These are phyloP conservation scores for Lentinula lateritia DNA, from an alignment of 768 basidiomycete genomes.

Conservation along the genomic window DNA sequence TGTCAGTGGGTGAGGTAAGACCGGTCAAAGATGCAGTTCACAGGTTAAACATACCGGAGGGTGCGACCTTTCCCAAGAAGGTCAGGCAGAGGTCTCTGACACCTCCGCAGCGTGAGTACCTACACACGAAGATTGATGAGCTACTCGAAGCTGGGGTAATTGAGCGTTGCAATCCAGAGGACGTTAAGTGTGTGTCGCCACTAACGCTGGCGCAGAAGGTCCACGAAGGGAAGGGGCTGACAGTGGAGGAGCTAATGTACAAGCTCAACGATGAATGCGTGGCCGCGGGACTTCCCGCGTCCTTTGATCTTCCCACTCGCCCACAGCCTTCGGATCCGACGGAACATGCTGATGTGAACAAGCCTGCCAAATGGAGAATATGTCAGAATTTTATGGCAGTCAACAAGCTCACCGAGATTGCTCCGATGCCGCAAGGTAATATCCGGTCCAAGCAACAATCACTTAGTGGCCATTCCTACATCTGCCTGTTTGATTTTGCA, in stretches of 20 bases:
- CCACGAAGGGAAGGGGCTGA: slow-evolving; percentile 22
- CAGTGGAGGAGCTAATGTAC: slow-evolving; percentile 27
- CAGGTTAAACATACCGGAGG: slow-evolving; percentile 24
- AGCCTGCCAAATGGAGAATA: too few species aligned
- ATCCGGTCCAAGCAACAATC: too few species aligned
- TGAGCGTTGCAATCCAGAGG: neutral
- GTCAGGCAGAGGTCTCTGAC: slow-evolving; percentile 25
- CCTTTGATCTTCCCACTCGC: slow-evolving; percentile 7
- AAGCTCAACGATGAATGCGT: slow-evolving; percentile 28
- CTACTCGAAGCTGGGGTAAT: slow-evolving; percentile 30
- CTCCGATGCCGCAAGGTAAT: too few species aligned
- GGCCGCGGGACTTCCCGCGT: slow-evolving; percentile 9
- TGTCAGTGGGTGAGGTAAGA: slow-evolving; percentile 5
- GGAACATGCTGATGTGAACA: too few species aligned
- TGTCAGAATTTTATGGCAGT: too few species aligned
- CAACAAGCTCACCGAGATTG: too few species aligned
- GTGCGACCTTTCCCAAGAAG: slow-evolving; percentile 22
- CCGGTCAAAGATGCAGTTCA: slow-evolving; percentile 26
- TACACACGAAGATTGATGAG: slow-evolving; percentile 25
- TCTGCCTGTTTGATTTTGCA: too few species aligned
- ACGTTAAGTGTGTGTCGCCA: slow-evolving; percentile 29
- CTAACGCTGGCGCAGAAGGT: slow-evolving; percentile 33
- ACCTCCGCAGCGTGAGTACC: slow-evolving; percentile 23
- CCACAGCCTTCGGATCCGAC: too few species aligned
- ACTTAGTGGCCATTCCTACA: too few species aligned